Percentiles rank a stretch among this genome's conserved stretches.
Evolutionary conservation across 2,329 filamentous ascomycete species (phyloP).

Genomic region (Aspergillus persii): DNA sequence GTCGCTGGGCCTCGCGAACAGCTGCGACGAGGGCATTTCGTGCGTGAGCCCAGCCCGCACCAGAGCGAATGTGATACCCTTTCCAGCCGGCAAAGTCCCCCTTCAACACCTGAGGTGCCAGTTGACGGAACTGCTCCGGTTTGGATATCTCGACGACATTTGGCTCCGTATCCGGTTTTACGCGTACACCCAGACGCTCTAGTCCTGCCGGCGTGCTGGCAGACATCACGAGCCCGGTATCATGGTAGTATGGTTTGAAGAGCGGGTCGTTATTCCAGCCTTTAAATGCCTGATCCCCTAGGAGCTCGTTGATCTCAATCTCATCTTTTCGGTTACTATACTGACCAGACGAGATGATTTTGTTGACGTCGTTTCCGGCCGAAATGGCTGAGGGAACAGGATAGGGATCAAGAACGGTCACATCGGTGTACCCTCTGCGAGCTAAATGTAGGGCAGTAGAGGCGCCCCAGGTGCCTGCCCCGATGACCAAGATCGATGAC

Average conservation of each 20-base stretch:
- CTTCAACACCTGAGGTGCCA: constrained; percentile 50
- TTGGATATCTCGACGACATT: constrained; percentile 37
- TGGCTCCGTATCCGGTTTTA: constrained; percentile 27
- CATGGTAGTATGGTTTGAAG: constrained; percentile 47
- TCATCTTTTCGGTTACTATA: constrained; percentile 34
- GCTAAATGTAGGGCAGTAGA: constrained; percentile 49
- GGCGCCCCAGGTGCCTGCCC: constrained; percentile 48
- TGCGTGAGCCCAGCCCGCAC: constrained; percentile 54
- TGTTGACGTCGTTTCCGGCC: constrained; percentile 49
- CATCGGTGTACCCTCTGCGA: constrained; percentile 46
- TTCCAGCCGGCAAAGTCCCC: constrained; percentile 46
- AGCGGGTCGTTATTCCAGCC: constrained; percentile 47
- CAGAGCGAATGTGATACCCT: constrained; percentile 42
- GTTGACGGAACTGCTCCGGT: constrained; percentile 45
- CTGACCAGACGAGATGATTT: constrained; percentile 39
- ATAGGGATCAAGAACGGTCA: constrained; percentile 49
- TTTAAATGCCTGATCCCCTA: constrained; percentile 34
- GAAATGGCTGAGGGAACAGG: constrained; percentile 49
- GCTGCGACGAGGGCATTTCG: constrained; percentile 46
- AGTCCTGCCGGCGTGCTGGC: constrained; percentile 42
- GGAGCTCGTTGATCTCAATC: constrained; percentile 22
- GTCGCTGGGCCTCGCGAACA: constrained; percentile 41
- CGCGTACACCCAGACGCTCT: constrained; percentile 33
- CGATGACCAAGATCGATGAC: constrained; percentile 44
- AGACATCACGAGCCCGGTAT: constrained; percentile 44